These are phyloP conservation scores for Glarea lozoyensis DNA, from an alignment of 495 filamentous ascomycete genomes.

Conservation along the genomic window DNA sequence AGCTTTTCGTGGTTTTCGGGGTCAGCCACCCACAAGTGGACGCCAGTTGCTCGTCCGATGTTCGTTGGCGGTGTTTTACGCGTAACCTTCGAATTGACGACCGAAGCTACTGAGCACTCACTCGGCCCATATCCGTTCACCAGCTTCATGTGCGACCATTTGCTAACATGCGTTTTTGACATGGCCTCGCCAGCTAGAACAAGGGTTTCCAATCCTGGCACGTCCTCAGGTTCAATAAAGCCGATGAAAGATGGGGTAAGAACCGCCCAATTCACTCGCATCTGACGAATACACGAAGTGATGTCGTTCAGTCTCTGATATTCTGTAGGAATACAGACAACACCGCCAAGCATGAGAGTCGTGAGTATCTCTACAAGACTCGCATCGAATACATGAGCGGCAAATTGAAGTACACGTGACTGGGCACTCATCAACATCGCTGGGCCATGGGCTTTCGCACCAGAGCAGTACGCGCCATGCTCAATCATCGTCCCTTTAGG, in stretches of 20 bases:
- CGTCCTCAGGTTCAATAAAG: conserved; percentile 24
- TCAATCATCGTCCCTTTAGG: conserved; percentile 37
- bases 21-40: conserved; percentile 46
- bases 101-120: conserved; percentile 20
- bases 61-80: conserved; percentile 11
- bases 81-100: conserved; percentile 28
- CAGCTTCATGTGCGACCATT: conserved; percentile 44
- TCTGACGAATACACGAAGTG: conserved; percentile 3
- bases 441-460: conserved; percentile 37
- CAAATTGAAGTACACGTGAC: conserved; percentile 56
- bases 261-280: conserved; percentile 12
- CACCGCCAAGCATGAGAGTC: conserved; percentile 46
- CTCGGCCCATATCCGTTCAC: conserved; percentile 51
- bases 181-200: conserved; percentile 38
- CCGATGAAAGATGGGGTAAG: conserved; percentile 19
- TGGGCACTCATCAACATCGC: conserved; percentile 37
- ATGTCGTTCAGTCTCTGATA: conserved; percentile 28
- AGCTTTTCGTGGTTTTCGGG: conserved; percentile 39
- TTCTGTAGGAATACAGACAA: conserved; percentile 39
- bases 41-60: conserved; percentile 30
- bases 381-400: conserved; percentile 61
- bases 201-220: conserved; percentile 4
- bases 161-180: conserved; percentile 40
- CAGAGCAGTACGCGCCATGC: conserved; percentile 30
- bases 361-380: conserved; percentile 58